A percentile compares a stretch with the other conserved stretches of the same genome.
These are phyloP conservation scores for Termitomyces sp. DNA, from an alignment of 768 basidiomycete species.

Conservation along the genomic window DNA sequence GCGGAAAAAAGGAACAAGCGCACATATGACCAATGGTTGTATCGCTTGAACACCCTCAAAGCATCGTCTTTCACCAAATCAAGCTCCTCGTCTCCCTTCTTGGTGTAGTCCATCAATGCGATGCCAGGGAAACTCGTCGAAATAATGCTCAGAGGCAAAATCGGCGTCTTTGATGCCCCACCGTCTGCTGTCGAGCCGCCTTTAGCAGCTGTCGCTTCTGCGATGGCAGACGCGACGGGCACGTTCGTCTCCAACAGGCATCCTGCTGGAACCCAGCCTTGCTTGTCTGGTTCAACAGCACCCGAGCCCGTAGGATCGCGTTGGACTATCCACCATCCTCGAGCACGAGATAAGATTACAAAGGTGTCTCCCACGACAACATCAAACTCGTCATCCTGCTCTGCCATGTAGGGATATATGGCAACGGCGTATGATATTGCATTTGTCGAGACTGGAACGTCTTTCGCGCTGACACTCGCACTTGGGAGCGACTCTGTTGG, in stretches of 20 bases:
- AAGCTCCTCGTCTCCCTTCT: constrained; percentile 91
- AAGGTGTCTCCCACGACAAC: constrained; percentile 97
- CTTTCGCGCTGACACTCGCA: constrained; percentile 26
- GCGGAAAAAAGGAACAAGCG: constrained; percentile 21
- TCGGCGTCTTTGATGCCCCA: constrained; percentile 65
- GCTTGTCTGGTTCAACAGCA: constrained; percentile 75
- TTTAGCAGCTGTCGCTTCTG: constrained; percentile 72
- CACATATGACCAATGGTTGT: constrained; percentile 97
- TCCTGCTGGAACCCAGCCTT: constrained; percentile 98
- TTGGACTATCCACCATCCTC: constrained; percentile 99
- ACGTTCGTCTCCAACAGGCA: constrained; percentile 92
- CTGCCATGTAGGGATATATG: constrained; percentile 98
- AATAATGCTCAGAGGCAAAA: constrained; percentile 86
- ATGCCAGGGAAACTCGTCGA: constrained; percentile 98
- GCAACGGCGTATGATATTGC: constrained; percentile 93
- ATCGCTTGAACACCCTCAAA: constrained; percentile 92
- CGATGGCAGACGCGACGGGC: constrained; percentile 84
- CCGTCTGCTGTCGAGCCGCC: constrained; percentile 35
- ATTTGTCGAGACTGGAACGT: constrained; percentile 40
- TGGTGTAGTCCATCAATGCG: constrained; percentile 94
- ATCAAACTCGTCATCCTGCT: constrained; percentile 98
- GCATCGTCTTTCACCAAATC: constrained; percentile 85
- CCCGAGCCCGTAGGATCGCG: constrained; percentile 87
- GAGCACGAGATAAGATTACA: constrained; percentile 88
- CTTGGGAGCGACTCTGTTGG: constrained; percentile 15